A percentile compares a stretch with the other conserved stretches of the same genome.
These are phyloP conservation scores for Rutidosis leptorrhynchoides DNA, from an alignment of 129 eudicot genomes.

Conservation along the genomic window DNA sequence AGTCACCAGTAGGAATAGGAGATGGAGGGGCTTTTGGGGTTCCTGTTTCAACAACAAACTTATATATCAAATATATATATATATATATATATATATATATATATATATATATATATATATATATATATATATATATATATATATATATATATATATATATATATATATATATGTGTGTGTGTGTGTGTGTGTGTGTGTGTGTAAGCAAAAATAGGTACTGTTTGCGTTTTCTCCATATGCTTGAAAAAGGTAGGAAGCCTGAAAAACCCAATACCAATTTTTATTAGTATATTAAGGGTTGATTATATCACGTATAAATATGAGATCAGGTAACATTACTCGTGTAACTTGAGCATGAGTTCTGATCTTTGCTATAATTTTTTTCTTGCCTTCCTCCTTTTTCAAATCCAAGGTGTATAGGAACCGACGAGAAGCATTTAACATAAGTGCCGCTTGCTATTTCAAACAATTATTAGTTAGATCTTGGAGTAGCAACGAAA, in stretches of 20 bases:
- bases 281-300: slow-evolving; percentile 11
- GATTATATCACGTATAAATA: slow-evolving; percentile 1
- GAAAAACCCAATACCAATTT: slow-evolving; percentile 18
- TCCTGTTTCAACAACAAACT: slow-evolving; percentile 28
- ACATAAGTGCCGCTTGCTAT: slow-evolving; percentile 93
- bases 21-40: slow-evolving; percentile 41
- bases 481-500: slow-evolving; percentile 1
- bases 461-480: slow-evolving; percentile 21
- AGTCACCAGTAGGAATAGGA: slow-evolving; percentile 48
- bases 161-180: no score
- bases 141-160: no score
- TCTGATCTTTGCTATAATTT: slow-evolving; percentile 66
- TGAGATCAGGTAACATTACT: slow-evolving; percentile 38
- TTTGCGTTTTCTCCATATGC: slow-evolving; percentile 40
- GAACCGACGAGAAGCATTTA: slow-evolving; percentile 93
- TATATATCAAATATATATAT: neutral
- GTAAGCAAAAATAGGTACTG: slow-evolving; percentile 36
- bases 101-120: no score
- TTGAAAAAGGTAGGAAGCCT: slow-evolving; percentile 84
- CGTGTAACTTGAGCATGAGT: slow-evolving; percentile 87
- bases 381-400: slow-evolving; percentile 82
- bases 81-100: neutral
- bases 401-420: slow-evolving; percentile 93
- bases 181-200: no score
- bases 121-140: no score